Evolutionary conservation across 2,329 filamentous ascomycete species (phyloP), one percentile per base, ranked within the genome.

Genomic region (Xylaria multiplex): DNA sequence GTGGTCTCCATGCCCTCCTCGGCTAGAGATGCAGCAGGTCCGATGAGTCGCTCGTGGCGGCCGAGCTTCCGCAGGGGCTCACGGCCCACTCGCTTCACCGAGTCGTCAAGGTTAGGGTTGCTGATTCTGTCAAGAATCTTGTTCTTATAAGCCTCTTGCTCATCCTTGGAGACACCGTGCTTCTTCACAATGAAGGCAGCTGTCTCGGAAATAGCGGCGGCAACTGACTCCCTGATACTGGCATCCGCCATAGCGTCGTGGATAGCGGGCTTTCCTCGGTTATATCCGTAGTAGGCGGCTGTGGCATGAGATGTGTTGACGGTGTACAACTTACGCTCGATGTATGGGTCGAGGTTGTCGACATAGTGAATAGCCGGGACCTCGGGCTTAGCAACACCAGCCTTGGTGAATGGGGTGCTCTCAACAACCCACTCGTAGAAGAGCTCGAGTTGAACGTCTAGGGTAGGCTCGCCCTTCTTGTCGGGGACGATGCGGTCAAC

Each of bases 371-470:
- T 95, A 19, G 87, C 81, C 6, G 93, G 94, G 72, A 88, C 86
- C 60, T 85, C 84, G 49, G 70, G 71, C n/a, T 68, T 64, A 48
- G 61, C 13, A 19, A 66, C 70, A 2, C 66, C 67, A 32, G 66
- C 70, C 60, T 75, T 70, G 60, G 90, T 85, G 80, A 98, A 97
- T 2, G 95, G 95, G 50, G 88, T 91, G 78, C 88, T 84, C 78
- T 99, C 96, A 58, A 99, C 94, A 45, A 96, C 95, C 96, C 96
- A 99, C 84, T 99, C 96, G 83, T 93, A 97, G 86, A 98, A 99
- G 83, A 96, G 96, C 86, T 99, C 96, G 54, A 99, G 93, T 76
- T 91, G 94, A 72, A 99, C 96, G 76, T 97, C 90, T 50, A 99
- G 86, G 62, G 93, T 93, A 27, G 90, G 88, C 74, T 92, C 83